phyloP scores from a whole-genome alignment of 345 rosid species.

The Murraya paniculata region DNA sequence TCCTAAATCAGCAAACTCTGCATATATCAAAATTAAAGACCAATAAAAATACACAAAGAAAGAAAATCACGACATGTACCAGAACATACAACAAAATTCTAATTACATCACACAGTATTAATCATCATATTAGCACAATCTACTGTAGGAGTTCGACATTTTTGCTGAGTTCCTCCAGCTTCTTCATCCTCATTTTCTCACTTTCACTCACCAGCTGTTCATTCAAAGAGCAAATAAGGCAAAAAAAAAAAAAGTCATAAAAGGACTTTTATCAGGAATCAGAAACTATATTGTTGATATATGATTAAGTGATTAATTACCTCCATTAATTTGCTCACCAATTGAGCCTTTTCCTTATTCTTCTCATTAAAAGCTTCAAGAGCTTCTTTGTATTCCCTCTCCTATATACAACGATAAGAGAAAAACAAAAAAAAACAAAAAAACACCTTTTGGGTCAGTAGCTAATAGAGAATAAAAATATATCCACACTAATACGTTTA shows the following conservation, averaged over 20 bases:
- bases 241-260: too few species aligned
- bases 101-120: slow-evolving; percentile 21
- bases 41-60: too few species aligned
- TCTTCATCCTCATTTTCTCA: slow-evolving; percentile 74
- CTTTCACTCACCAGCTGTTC: slow-evolving; percentile 76
- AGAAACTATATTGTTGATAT: too few species aligned
- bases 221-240: neutral
- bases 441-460: neutral
- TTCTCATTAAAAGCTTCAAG: slow-evolving; percentile 85
- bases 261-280: neutral
- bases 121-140: neutral
- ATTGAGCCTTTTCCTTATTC: slow-evolving; percentile 75
- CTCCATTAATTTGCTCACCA: slow-evolving; percentile 79
- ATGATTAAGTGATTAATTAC: slow-evolving; percentile 19
- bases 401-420: slow-evolving; percentile 41
- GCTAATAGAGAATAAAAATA: neutral
- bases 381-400: slow-evolving; percentile 86
- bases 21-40: too few species aligned
- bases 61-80: too few species aligned
- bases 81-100: slow-evolving; percentile 7
- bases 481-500: too few species aligned
- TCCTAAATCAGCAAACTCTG: too few species aligned
- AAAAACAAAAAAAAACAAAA: neutral
- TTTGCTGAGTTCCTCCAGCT: slow-evolving; percentile 88
- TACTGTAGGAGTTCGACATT: slow-evolving; percentile 46